Percentiles rank a stretch among this genome's conserved stretches.
These are phyloP conservation scores for Colletotrichum melonis DNA, from an alignment of 2,329 filamentous ascomycete genomes.

Conservation along the genomic window DNA sequence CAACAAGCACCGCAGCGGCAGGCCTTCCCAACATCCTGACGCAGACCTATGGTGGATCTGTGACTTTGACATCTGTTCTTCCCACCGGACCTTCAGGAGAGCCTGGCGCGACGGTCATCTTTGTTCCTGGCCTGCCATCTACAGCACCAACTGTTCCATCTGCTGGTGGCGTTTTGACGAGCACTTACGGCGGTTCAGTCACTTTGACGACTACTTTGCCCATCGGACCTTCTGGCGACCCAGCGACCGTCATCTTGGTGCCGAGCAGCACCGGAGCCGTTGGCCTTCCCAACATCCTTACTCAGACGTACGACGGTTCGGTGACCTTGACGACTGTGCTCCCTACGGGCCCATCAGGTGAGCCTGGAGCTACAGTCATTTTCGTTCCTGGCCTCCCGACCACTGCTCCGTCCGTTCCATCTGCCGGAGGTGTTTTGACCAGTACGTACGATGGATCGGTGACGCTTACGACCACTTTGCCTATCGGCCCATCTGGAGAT, in stretches of 20 bases:
- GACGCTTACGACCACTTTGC: neutral
- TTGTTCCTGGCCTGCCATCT: neutral
- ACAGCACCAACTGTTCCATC: neutral
- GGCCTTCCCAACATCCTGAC: neutral
- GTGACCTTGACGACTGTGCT: neutral
- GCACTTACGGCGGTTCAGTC: neutral
- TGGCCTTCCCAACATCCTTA: constrained; percentile 1
- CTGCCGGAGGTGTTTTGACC: neutral
- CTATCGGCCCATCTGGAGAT: neutral
- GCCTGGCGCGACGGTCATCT: neutral
- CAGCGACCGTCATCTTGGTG: neutral
- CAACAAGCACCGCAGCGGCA: neutral
- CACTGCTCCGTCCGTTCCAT: neutral
- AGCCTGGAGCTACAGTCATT: constrained; percentile 3
- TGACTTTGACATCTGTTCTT: neutral
- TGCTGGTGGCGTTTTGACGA: neutral
- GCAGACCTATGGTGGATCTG: neutral
- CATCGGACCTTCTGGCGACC: neutral
- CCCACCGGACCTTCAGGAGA: neutral
- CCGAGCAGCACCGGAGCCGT: neutral
- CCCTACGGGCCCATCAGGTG: neutral
- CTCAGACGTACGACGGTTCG: constrained; percentile 2
- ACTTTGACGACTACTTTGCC: neutral
- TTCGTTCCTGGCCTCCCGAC: neutral
- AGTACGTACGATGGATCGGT: constrained; percentile 1